A percentile compares a stretch with the other conserved stretches of the same genome.
Evolutionary conservation across 1,139 yeast species (phyloP).

Genomic region (Yamadazyma epiphylla): DNA sequence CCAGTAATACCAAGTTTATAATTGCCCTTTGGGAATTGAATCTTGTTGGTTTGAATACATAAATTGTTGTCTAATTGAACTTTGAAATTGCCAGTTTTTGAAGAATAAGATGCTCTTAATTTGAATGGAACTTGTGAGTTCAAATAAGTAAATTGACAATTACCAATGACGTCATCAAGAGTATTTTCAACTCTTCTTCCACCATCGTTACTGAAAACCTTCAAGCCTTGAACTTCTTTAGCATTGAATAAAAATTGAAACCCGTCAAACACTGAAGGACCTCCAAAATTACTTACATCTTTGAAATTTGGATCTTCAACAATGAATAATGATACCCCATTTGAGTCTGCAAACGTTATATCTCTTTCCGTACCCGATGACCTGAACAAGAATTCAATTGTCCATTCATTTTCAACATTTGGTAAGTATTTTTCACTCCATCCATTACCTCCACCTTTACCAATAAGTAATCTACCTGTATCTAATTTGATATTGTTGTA

Average conservation of each 20-base stretch:
- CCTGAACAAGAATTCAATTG: constrained; percentile 59
- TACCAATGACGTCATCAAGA: constrained; percentile 42
- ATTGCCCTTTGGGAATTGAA: constrained; percentile 35
- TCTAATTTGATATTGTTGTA: constrained; percentile 26
- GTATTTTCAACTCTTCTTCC: constrained; percentile 23
- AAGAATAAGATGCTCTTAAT: constrained; percentile 57
- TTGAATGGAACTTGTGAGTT: constrained; percentile 69
- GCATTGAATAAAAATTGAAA: constrained; percentile 53
- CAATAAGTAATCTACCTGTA: constrained; percentile 37
- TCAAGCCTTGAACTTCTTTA: constrained; percentile 47
- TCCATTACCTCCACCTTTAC: constrained; percentile 41
- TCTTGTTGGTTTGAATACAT: constrained; percentile 60
- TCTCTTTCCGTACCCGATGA: constrained; percentile 43
- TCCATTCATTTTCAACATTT: constrained; percentile 43
- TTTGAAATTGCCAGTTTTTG: constrained; percentile 41
- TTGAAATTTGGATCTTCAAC: constrained; percentile 20
- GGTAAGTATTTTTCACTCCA: constrained; percentile 43
- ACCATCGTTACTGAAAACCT: constrained; percentile 59
- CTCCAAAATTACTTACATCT: constrained; percentile 38
- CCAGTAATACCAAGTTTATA: constrained; percentile 55
- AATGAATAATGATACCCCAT: constrained; percentile 55
- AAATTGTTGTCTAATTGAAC: constrained; percentile 68
- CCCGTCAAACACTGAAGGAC: constrained; percentile 56
- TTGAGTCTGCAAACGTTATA: constrained; percentile 23
- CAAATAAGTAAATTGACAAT: constrained; percentile 57